Base-by-base conservation (phyloP, 148 eudicot genomes). In the Dianthus caryophyllus region DNA sequence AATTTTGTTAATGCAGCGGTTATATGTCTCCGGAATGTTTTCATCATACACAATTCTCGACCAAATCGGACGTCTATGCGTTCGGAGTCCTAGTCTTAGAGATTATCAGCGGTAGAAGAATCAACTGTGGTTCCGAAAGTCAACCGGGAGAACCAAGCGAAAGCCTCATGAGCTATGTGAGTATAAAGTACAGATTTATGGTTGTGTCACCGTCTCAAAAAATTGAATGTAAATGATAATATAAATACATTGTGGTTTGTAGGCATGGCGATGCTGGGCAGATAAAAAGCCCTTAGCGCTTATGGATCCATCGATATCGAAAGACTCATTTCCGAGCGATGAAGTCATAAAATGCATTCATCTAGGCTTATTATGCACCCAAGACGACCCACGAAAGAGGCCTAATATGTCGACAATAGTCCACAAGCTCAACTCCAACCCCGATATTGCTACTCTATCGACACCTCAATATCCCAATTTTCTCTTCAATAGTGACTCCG, bases 11-110 rank as follows among this genome's bases (percentile, higher is more conserved):
- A 1, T 14, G n/a, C 55, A 69, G 65, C 11, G 69, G 69, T 46
- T 69, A 69, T 18, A 69, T 69, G 72, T 52, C 72, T 18, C 72
- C 46, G 2, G 72, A 69, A 46, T 58, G 58, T 29, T 14, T 41
- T 22, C 21, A 22, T 38, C 47, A 67, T 16, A 51, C 49, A 16
- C 50, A 54, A 15, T 53, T 67, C 47, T 53, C 71, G 12, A 8
- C 18, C 0, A 54, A 67, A 54, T 53, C 71, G 22, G 71, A 67
- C 4, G 50, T 67, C 21, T 67, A 67, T 31, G 61, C 50, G 9
- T 67, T 67, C 17, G 71, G 71, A 1, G 72, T 58, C 17, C 31
- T 69, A 18, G 22, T 69, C 41, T 20, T 69, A 25, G 72, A 69
- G 56, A 69, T 69, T 12, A 20, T 69, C 1, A 58, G 56, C 13